Evolutionary conservation across 2,329 filamentous ascomycete genomes (phyloP).

Genomic region (Fusarium veterinarium): DNA sequence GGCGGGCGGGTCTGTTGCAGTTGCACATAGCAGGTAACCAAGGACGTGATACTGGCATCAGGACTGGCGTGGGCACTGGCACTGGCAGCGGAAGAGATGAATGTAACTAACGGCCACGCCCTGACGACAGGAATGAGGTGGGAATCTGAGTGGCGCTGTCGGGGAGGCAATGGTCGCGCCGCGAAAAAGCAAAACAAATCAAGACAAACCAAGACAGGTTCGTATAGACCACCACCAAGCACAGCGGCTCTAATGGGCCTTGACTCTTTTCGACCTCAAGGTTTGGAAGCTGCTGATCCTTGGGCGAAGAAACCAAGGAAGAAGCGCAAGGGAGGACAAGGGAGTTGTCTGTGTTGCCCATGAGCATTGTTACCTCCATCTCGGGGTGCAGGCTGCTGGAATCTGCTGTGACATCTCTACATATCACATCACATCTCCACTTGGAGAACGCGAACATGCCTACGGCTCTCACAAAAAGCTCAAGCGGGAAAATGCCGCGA

Average conservation of each 20-base stretch:
- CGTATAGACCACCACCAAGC: slow-evolving; percentile 36
- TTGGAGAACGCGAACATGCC: slow-evolving; percentile 6
- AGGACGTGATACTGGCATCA: slow-evolving; percentile 28
- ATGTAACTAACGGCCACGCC: slow-evolving; percentile 42
- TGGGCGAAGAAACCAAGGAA: slow-evolving; percentile 11
- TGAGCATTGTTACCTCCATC: slow-evolving; percentile 20
- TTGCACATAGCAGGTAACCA: slow-evolving; percentile 40
- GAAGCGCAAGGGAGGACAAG: slow-evolving; percentile 32
- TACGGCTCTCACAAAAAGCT: slow-evolving; percentile 23
- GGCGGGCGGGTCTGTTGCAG: slow-evolving; percentile 40
- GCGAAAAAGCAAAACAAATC: slow-evolving; percentile 43
- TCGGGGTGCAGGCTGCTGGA: slow-evolving; percentile 21
- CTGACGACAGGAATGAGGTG: slow-evolving; percentile 42
- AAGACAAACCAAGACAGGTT: slow-evolving; percentile 10
- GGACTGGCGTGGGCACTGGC: not conserved
- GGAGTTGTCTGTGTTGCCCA: slow-evolving; percentile 16
- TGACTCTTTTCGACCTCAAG: slow-evolving; percentile 34
- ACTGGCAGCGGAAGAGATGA: slow-evolving; percentile 4
- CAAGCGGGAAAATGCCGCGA: slow-evolving; percentile 36
- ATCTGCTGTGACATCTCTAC: slow-evolving; percentile 20
- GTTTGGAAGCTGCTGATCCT: slow-evolving; percentile 35
- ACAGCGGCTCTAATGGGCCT: slow-evolving; percentile 26
- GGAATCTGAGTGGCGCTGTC: slow-evolving; percentile 39
- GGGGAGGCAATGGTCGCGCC: slow-evolving; percentile 42
- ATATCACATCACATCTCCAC: slow-evolving; percentile 13